phyloP scores from a whole-genome alignment of 352 stramenopile species.

The Globisporangium paroecandrum region DNA sequence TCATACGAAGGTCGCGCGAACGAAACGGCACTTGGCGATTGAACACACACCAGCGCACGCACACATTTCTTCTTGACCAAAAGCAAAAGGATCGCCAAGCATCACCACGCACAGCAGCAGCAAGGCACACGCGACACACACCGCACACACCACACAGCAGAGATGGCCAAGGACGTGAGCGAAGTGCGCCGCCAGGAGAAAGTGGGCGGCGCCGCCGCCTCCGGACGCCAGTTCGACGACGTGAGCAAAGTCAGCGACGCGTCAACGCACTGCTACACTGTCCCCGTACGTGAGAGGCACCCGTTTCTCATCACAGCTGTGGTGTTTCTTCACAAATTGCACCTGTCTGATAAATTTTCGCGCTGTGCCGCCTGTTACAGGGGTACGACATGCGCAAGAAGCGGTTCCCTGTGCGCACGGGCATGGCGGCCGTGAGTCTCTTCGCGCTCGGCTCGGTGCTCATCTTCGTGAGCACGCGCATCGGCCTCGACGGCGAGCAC shows the following conservation, averaged over 20 bases:
- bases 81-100: neutral
- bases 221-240: conserved; percentile 25
- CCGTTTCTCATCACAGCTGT: neutral
- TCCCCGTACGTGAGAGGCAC: conserved; percentile 18
- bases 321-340: neutral
- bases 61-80: neutral
- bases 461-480: conserved; percentile 71
- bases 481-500: conserved; percentile 71
- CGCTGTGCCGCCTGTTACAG: conserved; percentile 8
- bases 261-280: conserved; percentile 15
- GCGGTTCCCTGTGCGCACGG: conserved; percentile 72
- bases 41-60: neutral
- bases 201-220: conserved; percentile 16
- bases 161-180: conserved; percentile 56
- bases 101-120: too few species aligned
- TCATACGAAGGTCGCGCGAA: conserved; percentile 20
- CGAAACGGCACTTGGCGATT: conserved; percentile 19
- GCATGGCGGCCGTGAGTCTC: conserved; percentile 61
- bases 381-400: conserved; percentile 40
- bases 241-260: conserved; percentile 28
- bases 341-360: neutral
- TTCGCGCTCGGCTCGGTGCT: conserved; percentile 70
- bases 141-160: neutral
- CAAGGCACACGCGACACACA: too few species aligned
- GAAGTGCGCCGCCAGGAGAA: conserved; percentile 35